Percentiles rank a stretch among this genome's conserved stretches.
Evolutionary conservation across 139 green algal species (phyloP).

Genomic region (Chlamydomonas sp.): DNA sequence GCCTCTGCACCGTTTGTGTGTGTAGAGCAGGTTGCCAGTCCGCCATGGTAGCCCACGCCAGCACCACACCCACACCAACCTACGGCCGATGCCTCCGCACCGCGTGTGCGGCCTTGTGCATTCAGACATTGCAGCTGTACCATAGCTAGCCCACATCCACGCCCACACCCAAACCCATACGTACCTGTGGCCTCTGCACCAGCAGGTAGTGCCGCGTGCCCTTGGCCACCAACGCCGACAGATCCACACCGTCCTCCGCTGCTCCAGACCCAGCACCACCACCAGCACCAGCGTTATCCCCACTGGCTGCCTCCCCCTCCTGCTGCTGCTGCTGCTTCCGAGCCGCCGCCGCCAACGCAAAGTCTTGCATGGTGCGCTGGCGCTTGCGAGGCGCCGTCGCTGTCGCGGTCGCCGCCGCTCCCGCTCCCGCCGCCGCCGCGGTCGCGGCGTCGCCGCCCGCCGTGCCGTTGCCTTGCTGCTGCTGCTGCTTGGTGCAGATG

Average conservation of each 20-base stretch:
- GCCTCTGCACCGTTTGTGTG: too few relatives aligned
- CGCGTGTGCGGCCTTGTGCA: too few relatives aligned
- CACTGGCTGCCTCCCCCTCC: background rate
- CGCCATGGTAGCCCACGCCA: too few relatives aligned
- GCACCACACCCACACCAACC: too few relatives aligned
- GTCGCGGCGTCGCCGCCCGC: background rate
- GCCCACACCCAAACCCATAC: too few relatives aligned
- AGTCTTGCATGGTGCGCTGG: conserved; percentile 45
- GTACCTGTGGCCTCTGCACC: too few relatives aligned
- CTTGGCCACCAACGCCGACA: conserved; percentile 4
- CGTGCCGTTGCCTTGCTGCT: background rate
- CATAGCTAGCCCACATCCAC: too few relatives aligned
- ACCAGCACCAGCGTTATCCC: background rate
- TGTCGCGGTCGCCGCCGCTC: background rate
- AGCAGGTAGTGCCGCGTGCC: background rate
- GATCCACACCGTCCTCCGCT: background rate
- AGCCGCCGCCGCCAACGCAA: conserved; percentile 1
- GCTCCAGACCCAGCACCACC: too few relatives aligned
- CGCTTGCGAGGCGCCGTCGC: conserved; percentile 13
- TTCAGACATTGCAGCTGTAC: too few relatives aligned
- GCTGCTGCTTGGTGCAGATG: conserved; percentile 14
- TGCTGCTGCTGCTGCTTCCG: conserved; percentile 10
- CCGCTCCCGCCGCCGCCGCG: background rate
- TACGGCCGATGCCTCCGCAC: too few relatives aligned
- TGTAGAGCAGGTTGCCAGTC: too few relatives aligned